These are phyloP conservation scores for Cardamine resedifolia DNA, from an alignment of 345 rosid species.

Conservation along the genomic window DNA sequence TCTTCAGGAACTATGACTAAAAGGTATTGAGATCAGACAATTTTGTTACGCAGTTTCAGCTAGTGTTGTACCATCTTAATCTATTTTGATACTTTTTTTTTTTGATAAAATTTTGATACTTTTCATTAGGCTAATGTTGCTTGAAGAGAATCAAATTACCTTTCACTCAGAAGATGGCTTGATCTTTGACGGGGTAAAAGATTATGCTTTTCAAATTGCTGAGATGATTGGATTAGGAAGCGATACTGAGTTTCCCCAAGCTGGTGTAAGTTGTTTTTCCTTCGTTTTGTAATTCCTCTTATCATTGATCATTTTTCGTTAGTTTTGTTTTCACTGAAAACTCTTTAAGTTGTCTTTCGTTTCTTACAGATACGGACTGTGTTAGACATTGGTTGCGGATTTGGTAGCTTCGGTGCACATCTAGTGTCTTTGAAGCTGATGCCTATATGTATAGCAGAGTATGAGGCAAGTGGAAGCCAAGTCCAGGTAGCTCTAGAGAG, in stretches of 20 bases:
- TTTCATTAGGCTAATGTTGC: conserved; percentile 67
- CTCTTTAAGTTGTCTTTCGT: neutral
- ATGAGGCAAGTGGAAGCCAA: conserved; percentile 95
- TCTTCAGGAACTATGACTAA: conserved; percentile 93
- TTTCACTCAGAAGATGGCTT: conserved; percentile 87
- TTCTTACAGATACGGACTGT: conserved; percentile 62
- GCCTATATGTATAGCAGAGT: conserved; percentile 85
- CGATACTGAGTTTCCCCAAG: conserved; percentile 75
- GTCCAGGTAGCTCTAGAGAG: conserved; percentile 96
- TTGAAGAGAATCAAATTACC: conserved; percentile 94
- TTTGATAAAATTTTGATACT: neutral
- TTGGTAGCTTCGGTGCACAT: conserved; percentile 98
- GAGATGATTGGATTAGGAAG: conserved; percentile 94
- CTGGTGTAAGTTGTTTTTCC: conserved; percentile 62
- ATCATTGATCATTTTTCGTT: neutral
- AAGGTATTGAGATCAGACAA: conserved; percentile 44
- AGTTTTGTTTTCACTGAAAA: neutral
- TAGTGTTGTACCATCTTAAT: conserved; percentile 8
- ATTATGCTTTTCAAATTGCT: conserved; percentile 84
- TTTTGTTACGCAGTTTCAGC: conserved; percentile 16
- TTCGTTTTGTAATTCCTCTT: neutral
- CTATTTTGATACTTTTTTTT: no score
- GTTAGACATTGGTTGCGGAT: conserved; percentile 94
- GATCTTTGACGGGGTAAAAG: conserved; percentile 82
- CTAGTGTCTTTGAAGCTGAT: conserved; percentile 74